A percentile compares a stretch with the other conserved stretches of the same genome.
These are phyloP conservation scores for Lithospermum erythrorhizon DNA, from an alignment of 257 asterid genomes.

Conservation along the genomic window DNA sequence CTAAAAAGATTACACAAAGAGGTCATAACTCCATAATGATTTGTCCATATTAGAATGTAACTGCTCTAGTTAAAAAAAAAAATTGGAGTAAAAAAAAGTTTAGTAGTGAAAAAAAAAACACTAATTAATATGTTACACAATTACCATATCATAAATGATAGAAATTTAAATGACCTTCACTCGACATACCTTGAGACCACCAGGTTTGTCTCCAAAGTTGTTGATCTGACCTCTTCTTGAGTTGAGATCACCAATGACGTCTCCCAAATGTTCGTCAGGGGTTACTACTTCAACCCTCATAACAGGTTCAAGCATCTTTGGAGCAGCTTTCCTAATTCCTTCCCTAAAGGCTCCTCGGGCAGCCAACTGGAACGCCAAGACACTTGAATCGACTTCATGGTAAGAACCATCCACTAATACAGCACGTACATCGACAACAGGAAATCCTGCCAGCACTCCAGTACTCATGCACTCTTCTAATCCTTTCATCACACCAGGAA, in stretches of 20 bases:
- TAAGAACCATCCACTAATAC: conserved; percentile 90
- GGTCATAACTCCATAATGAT: no score
- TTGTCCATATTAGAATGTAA: no score
- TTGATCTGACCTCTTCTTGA: conserved; percentile 93
- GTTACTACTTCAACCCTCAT: conserved; percentile 94
- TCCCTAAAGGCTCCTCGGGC: conserved; percentile 95
- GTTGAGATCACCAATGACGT: conserved; percentile 92
- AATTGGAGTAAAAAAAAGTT: no score
- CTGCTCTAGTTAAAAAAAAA: no score
- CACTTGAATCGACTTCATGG: conserved; percentile 97
- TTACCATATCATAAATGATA: background rate
- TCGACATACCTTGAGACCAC: conserved; percentile 76
- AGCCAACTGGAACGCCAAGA: conserved; percentile 92
- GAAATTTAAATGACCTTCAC: background rate
- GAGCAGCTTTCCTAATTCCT: conserved; percentile 90
- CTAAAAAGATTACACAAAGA: no score
- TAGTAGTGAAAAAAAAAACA: no score
- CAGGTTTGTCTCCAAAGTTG: conserved; percentile 95
- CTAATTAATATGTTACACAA: background rate
- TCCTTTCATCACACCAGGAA: conserved; percentile 98
- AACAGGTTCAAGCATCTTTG: conserved; percentile 80
- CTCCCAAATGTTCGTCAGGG: conserved; percentile 96
- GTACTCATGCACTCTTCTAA: conserved; percentile 89
- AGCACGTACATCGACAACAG: conserved; percentile 93
- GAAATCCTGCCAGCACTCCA: conserved; percentile 90